These are phyloP conservation scores for Vigna mungo DNA, from an alignment of 306 rosid genomes.

Conservation along the genomic window DNA sequence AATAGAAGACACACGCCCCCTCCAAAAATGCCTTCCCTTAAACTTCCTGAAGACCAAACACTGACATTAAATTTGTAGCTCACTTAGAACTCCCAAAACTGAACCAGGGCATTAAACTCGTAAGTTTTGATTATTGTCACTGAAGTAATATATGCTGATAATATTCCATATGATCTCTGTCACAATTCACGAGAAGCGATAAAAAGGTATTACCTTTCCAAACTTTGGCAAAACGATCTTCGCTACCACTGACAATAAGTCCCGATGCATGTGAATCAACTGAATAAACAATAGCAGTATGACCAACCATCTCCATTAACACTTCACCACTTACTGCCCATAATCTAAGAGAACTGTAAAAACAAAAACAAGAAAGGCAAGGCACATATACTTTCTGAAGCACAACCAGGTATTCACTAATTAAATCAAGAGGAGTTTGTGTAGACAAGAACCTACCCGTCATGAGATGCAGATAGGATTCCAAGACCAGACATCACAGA, in stretches of 20 bases:
- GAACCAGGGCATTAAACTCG: conserved; percentile 20
- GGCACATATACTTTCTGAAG: conserved; percentile 24
- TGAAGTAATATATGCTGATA: conserved; percentile 30
- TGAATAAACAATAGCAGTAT: conserved; percentile 90
- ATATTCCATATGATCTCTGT: conserved; percentile 25
- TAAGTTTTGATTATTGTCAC: conserved; percentile 13
- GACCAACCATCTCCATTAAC: conserved; percentile 95
- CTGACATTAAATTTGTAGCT: conserved; percentile 24
- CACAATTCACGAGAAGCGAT: conserved; percentile 4
- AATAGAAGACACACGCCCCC: not conserved
- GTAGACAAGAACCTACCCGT: conserved; percentile 68
- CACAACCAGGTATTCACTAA: conserved; percentile 15
- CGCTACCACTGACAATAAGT: conserved; percentile 86
- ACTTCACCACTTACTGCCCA: conserved; percentile 88
- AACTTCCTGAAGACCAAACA: conserved; percentile 6
- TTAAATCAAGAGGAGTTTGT: conserved; percentile 39
- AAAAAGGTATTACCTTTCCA: conserved; percentile 81
- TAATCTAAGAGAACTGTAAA: conserved; percentile 77
- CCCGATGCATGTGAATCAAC: conserved; percentile 91
- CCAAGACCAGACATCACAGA: conserved; percentile 89
- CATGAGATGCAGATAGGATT: conserved; percentile 91
- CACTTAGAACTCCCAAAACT: conserved; percentile 21
- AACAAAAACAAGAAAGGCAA: conserved; percentile 45
- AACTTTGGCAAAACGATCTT: conserved; percentile 87
- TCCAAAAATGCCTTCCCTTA: not conserved